Conservation (phyloP, 78 protist species). For the Dictyostelium citrinum region DNA sequence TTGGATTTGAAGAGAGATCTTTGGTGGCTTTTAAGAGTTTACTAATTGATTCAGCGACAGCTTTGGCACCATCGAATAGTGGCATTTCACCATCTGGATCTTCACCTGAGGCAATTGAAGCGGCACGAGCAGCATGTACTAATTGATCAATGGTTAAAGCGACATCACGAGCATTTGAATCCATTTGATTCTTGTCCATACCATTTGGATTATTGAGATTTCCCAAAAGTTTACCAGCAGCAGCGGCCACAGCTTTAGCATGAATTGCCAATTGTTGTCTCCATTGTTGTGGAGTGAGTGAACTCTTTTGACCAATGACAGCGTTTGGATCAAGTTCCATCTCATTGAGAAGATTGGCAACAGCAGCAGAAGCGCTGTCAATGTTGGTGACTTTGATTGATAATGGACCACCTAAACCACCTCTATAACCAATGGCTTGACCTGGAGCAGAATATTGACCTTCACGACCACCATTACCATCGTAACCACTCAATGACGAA, state of each 20-base stretch:
- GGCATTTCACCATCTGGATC: conserved; percentile 81
- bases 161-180: conserved; percentile 62
- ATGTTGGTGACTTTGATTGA: conserved; percentile 71
- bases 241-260: conserved; percentile 74
- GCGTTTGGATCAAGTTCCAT: conserved; percentile 70
- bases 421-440: conserved; percentile 69
- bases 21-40: conserved; percentile 69
- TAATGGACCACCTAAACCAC: conserved; percentile 76
- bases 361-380: conserved; percentile 59
- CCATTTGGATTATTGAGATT: conserved; percentile 71
- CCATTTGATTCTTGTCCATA: conserved; percentile 64
- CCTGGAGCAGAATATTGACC: conserved; percentile 63
- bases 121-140: conserved; percentile 81
- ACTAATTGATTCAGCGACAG: conserved; percentile 77
- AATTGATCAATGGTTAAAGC: conserved; percentile 72
- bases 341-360: conserved; percentile 66
- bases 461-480: conserved; percentile 72
- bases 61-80: conserved; percentile 77
- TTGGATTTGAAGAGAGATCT: conserved; percentile 74
- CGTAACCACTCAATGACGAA: conserved; percentile 54
- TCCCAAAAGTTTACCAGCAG: conserved; percentile 66
- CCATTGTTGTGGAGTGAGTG: conserved; percentile 78
- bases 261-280: conserved; percentile 80
- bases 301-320: conserved; percentile 68
- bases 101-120: conserved; percentile 76